A percentile compares a stretch with the other conserved stretches of the same genome.
These are phyloP conservation scores for Pyrenochaeta sp. DNA, from an alignment of 2,329 filamentous ascomycete species.

Conservation along the genomic window DNA sequence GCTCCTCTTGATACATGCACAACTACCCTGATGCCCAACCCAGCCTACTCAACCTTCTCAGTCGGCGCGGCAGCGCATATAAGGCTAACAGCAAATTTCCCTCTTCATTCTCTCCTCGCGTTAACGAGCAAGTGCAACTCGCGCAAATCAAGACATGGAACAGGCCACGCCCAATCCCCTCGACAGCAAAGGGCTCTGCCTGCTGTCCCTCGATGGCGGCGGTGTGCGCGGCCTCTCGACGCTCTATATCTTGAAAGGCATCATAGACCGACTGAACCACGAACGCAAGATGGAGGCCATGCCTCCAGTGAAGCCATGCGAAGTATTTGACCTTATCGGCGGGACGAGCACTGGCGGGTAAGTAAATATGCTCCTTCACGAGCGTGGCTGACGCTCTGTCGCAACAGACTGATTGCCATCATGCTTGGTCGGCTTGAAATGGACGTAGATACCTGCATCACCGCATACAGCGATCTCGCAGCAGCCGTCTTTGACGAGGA, in stretches of 20 bases:
- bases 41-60: too few relatives aligned
- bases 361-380: background rate
- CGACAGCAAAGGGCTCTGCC: slow-evolving; percentile 15
- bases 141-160: too few relatives aligned
- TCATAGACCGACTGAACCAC: slow-evolving; percentile 26
- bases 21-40: too few relatives aligned
- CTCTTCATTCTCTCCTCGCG: too few relatives aligned
- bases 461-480: slow-evolving; percentile 1
- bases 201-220: slow-evolving; percentile 32
- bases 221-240: slow-evolving; percentile 36
- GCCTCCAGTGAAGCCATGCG: slow-evolving; percentile 17
- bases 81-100: too few relatives aligned
- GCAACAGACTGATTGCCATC: background rate
- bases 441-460: background rate
- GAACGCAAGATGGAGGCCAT: background rate
- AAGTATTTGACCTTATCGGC: slow-evolving; percentile 30
- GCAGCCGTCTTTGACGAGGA: slow-evolving; percentile 1
- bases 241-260: slow-evolving; percentile 25
- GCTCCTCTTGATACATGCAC: too few relatives aligned
- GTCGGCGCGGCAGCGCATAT: too few relatives aligned
- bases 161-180: too few relatives aligned
- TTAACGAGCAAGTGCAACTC: too few relatives aligned
- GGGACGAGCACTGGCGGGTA: slow-evolving; percentile 33
- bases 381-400: background rate
- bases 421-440: background rate